These are phyloP conservation scores for Chernovozyma sophiae-reginae DNA, from an alignment of 1,139 yeast genomes.

Conservation along the genomic window DNA sequence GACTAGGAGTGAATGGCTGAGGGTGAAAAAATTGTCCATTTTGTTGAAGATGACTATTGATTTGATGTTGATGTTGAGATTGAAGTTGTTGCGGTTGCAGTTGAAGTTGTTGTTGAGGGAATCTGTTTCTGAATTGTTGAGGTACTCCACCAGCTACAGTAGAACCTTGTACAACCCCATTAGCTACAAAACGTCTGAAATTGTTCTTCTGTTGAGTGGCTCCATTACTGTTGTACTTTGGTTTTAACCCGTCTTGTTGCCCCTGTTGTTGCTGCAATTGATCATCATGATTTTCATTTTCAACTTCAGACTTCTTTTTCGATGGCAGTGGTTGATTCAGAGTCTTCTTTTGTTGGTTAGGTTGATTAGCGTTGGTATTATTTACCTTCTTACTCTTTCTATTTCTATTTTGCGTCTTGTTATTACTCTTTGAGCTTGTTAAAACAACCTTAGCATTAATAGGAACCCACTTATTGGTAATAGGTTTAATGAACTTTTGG, in stretches of 20 bases:
- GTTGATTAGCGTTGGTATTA: constrained; percentile 1
- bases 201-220: constrained; percentile 10
- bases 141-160: constrained; percentile 7
- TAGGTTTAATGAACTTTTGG: constrained; percentile 51
- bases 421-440: constrained; percentile 25
- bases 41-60: too few species aligned
- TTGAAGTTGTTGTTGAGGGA: constrained; percentile 16
- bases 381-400: constrained; percentile 28
- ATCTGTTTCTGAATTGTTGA: constrained; percentile 18
- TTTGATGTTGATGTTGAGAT: constrained; percentile 9
- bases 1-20: constrained; percentile 20
- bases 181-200: constrained; percentile 17
- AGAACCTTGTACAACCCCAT: constrained; percentile 9
- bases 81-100: constrained; percentile 12
- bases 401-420: constrained; percentile 26
- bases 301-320: constrained; percentile 7
- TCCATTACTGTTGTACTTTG: constrained; percentile 8
- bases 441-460: constrained; percentile 68
- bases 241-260: constrained; percentile 10
- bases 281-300: constrained; percentile 5
- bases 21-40: constrained; percentile 23
- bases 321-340: not conserved
- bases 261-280: not conserved
- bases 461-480: constrained; percentile 88
- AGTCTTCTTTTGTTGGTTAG: constrained; percentile 3